Evolutionary conservation across 768 basidiomycete species (phyloP).

Genomic region (Panus rudis): DNA sequence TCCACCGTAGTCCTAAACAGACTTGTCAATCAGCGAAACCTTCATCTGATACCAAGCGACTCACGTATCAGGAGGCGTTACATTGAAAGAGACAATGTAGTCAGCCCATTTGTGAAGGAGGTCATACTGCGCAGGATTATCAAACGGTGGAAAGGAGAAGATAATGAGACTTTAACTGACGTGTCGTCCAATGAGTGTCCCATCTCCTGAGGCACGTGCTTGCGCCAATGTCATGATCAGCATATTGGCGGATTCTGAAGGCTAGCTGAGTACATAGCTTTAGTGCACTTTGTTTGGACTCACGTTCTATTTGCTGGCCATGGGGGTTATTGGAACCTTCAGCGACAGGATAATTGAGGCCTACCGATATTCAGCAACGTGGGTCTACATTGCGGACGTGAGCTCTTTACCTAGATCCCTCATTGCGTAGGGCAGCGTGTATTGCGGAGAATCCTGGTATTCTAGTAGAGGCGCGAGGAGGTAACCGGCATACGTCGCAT

Average conservation of each 20-base stretch:
- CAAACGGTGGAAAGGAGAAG: neutral
- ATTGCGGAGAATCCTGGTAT: constrained; percentile 15
- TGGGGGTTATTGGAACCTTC: constrained; percentile 3
- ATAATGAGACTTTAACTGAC: constrained; percentile 8
- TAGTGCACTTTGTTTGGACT: neutral
- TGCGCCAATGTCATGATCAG: constrained; percentile 27
- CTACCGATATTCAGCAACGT: neutral
- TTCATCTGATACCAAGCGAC: neutral
- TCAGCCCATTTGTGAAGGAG: constrained; percentile 18
- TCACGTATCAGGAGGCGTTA: neutral
- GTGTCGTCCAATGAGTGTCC: constrained; percentile 14
- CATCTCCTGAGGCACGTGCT: constrained; percentile 22
- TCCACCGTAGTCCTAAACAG: neutral
- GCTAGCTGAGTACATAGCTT: neutral
- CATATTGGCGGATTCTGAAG: constrained; percentile 29
- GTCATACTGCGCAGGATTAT: constrained; percentile 12
- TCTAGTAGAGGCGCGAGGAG: constrained; percentile 23
- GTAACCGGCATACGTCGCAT: constrained; percentile 20
- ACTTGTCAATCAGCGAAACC: neutral
- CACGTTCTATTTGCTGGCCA: constrained; percentile 6
- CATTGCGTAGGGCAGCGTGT: constrained; percentile 17
- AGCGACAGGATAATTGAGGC: constrained; percentile 8
- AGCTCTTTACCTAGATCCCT: constrained; percentile 20
- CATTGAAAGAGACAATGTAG: constrained; percentile 14
- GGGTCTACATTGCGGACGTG: too few species aligned